Base-by-base conservation (phyloP, 176 grass and related monocot species). In the Juncus effusus region DNA sequence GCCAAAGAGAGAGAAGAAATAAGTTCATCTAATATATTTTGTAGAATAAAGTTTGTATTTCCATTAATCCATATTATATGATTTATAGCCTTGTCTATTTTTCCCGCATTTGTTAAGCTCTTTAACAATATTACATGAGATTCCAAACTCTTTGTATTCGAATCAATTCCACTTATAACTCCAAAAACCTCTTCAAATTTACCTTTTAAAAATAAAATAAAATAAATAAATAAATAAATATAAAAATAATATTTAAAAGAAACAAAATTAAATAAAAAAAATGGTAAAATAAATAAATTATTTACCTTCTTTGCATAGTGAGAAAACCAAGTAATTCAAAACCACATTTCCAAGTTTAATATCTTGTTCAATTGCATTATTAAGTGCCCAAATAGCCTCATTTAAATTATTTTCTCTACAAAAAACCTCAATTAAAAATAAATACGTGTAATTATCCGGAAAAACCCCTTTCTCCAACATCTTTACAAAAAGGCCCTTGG, bases 1-100 rank as follows among this genome's bases (percentile, higher is more conserved):
- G 87, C 83, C 52, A 82, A 91, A 36, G 87, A 85, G 69, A 96
- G 79, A 76, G 82, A 91, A 65, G 74, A 77, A 77, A 96, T 81
- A 70, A 91, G 77, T 39, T 91, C 87, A 55, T 76, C 58, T 61
- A 96, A 37, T 74, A 91, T 61, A 62, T 61, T 80, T 42, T 81
- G 56, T 51, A 91, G 80, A 69, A 13, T 60, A 64, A 63, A 83
- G 68, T 73, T 39, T 37, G 62, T 62, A 67, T 86, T 77, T 51
- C 9, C 78, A 16, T 55, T 83, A 12, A 86, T 37, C 79, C 84
- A 88, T 72, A 78, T 73, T 79, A 96, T 76, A 61, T 96, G 87
- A 53, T 86, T 66, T 76, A 85, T 28, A 67, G 84, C 81, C 82
- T 88, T 81, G 42, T 91, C 87, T 68, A 86, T 60, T 79, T 88